Base-by-base conservation (phyloP, 805 yeast species). In the Teunomyces cretensis region DNA sequence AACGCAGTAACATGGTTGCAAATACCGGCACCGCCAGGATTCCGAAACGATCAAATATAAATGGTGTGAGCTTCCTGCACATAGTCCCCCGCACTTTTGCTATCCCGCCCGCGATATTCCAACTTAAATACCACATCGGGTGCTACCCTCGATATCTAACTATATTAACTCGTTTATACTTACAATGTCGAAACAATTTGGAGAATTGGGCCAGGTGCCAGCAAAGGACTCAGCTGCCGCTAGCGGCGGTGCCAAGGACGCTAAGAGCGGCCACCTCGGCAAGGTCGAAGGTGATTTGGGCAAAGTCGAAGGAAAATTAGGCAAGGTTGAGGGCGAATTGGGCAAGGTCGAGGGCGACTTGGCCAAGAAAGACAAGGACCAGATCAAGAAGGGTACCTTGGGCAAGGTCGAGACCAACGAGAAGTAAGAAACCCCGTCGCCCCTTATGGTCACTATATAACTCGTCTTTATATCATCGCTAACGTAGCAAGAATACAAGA, bases 161-260 rank as follows among this genome's bases (percentile, higher is more conserved):
- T 19, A 19, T 19, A 19, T 4, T 6, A 4, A 19, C 22, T 19
- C 22, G 22, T 19, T 19, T 19, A 19, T 19, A 19, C 22, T 15
- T 9, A 32, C 12, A 8, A 44, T 44, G 47, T 30, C 47, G 9
- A 33, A 35, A 36, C 30, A 9, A 37, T 47, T 47, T 36, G 50
- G 50, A 16, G 47, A 47, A 28, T 37, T 47, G 12, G 50, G 50
- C n/a, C 40, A 47, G 24, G 33, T 47, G 17, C 41, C 32, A 6
- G 9, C 22, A 2, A 9, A 22, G 9, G 11, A 12, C 13, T 37
- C 38, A 13, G 15, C 44, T 30, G 13, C 36, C 42, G 41, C 31
- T 27, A 35, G 43, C 9, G 43, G 43, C 24, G 35, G 17, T 38
- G 39, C 52, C 28, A 45, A 43, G 43, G 27, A 42, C 41, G 41